Base-by-base conservation (phyloP, 192 early-diverging fungal genomes). In the Thoreauomyces humboldtii region DNA sequence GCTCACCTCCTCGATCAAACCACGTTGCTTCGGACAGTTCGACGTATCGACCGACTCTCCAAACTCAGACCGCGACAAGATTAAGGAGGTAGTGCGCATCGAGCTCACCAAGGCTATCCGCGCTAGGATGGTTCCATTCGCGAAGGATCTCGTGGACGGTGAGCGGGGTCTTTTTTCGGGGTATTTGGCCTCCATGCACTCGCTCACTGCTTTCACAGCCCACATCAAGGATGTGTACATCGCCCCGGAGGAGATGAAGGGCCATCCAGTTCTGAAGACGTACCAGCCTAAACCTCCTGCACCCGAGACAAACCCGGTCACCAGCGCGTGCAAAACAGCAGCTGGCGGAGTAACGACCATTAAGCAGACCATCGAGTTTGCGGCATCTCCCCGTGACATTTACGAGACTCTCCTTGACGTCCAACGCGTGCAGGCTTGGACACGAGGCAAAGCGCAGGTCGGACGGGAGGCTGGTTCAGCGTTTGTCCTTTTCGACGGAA, bases 181-280 rank as follows among this genome's bases (percentile, higher is more conserved):
- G n/a, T n/a, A n/a, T n/a, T n/a, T n/a, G n/a, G n/a, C n/a, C n/a
- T n/a, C n/a, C n/a, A n/a, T n/a, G n/a, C n/a, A n/a, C n/a, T n/a
- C n/a, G n/a, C n/a, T n/a, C n/a, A 15, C 50, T 52, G 25, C 17
- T 6, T 15, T 52, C 6, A 29, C 47, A 86, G 89, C 77, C 19
- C 87, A 97, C 65, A 79, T 84, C 32, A 81, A 87, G 71, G 86
- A 93, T 65, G 91, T 96, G 50, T 89, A 92, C 66, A 91, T 94
- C 55, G 77, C 90, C 3, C 76, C 82, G n/a, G 68, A 81, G 11
- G 61, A 79, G 28, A 81, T 83, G 81, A 74, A 63, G 15, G 81
- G 79, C 22, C 81, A 83, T 67, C 81, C 81, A 19, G 66, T 72
- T 9, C 53, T 63, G 38, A 60, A 70, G 36, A 25, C 52, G 9